A percentile compares a stretch with the other conserved stretches of the same genome.
phyloP scores from a whole-genome alignment of 2,329 filamentous ascomycete species.

The Diaporthe sp. region DNA sequence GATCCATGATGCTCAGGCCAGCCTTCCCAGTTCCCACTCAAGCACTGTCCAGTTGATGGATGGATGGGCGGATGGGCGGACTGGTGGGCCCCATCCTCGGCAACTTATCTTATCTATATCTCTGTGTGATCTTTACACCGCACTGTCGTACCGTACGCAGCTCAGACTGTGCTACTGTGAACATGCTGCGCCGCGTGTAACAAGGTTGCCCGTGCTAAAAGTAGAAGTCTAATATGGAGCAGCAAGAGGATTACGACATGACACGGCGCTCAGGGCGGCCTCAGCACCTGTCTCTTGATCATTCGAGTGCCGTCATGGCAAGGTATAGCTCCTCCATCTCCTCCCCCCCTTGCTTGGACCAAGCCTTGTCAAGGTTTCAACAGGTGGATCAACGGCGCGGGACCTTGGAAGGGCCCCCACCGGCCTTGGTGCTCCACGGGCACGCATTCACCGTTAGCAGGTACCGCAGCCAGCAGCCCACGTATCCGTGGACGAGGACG shows the following conservation, averaged over 20 bases:
- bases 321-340: slow-evolving; percentile 2
- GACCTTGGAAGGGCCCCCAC: slow-evolving; percentile 19
- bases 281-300: slow-evolving; percentile 1
- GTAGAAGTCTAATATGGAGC: slow-evolving; percentile 18
- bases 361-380: slow-evolving; percentile 27
- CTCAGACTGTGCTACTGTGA: neutral
- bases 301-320: slow-evolving; percentile 16
- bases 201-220: slow-evolving; percentile 18
- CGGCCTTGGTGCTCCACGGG: neutral
- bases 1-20: slow-evolving; percentile 17
- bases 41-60: neutral
- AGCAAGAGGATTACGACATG: neutral
- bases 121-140: slow-evolving; percentile 7
- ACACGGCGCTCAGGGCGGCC: slow-evolving; percentile 32
- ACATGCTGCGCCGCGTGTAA: slow-evolving; percentile 1
- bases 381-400: slow-evolving; percentile 22
- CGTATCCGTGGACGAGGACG: neutral
- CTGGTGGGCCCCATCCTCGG: slow-evolving; percentile 18
- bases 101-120: slow-evolving; percentile 32
- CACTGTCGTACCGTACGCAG: slow-evolving; percentile 8
- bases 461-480: neutral
- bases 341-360: slow-evolving; percentile 21
- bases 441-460: neutral
- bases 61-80: slow-evolving; percentile 3
- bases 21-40: neutral